A percentile compares a stretch with the other conserved stretches of the same genome.
Evolutionary conservation across 345 rosid genomes (phyloP).

Genomic region (Eucalyptus virginea): DNA sequence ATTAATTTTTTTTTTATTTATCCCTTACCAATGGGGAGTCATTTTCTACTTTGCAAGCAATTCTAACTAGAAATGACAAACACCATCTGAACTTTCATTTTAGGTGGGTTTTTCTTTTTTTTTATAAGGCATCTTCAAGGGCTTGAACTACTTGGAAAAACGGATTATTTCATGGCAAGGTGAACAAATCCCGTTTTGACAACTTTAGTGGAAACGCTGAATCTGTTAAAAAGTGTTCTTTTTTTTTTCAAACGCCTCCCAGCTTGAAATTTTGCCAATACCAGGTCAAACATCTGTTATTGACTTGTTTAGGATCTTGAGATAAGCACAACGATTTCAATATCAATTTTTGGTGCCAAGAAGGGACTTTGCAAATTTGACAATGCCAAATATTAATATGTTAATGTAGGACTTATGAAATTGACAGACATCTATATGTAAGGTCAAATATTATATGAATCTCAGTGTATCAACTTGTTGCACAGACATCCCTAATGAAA

Average conservation of each 20-base stretch:
- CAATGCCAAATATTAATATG: not conserved
- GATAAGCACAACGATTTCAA: not conserved
- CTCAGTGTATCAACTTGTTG: not conserved
- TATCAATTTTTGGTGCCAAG: not conserved
- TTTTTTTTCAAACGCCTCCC: slow-evolving; percentile 24
- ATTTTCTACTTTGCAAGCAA: too few species aligned
- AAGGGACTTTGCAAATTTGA: not conserved
- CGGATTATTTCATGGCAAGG: too few species aligned
- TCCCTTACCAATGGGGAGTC: too few species aligned
- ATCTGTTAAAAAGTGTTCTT: too few species aligned
- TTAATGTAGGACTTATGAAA: not conserved
- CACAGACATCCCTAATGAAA: not conserved
- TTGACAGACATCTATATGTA: not conserved
- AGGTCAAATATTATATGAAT: not conserved
- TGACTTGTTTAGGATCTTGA: not conserved
- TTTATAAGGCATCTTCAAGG: too few species aligned
- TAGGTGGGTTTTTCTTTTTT: too few species aligned
- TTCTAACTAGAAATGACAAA: too few species aligned
- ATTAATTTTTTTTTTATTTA: too few species aligned
- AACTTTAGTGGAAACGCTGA: too few species aligned
- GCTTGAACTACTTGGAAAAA: too few species aligned
- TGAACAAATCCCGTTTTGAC: too few species aligned
- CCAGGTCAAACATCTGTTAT: slow-evolving; percentile 13
- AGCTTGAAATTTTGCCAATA: slow-evolving; percentile 15
- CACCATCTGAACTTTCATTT: too few species aligned